These are phyloP conservation scores for Phalaenopsis hybrid DNA, from an alignment of 116 monocot species.

Conservation along the genomic window DNA sequence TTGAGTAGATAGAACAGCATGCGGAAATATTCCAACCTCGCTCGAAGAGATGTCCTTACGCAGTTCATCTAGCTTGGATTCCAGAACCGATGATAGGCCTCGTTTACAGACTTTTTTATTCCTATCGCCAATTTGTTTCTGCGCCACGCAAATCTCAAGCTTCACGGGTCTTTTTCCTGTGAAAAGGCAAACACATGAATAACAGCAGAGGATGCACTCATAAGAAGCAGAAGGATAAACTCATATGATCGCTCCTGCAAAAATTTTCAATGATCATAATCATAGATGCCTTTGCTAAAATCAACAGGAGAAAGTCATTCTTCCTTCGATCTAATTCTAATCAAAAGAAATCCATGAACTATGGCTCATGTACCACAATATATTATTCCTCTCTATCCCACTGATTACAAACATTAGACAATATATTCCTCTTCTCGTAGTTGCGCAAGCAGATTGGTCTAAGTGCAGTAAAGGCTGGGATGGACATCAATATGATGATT, in stretches of 20 bases:
- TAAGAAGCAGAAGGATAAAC: not conserved
- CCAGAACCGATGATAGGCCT: slow-evolving; percentile 36
- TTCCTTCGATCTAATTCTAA: not conserved
- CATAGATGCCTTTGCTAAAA: not conserved
- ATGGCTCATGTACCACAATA: no score
- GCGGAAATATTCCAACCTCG: slow-evolving; percentile 72
- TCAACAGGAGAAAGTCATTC: not conserved
- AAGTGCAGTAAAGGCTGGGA: no score
- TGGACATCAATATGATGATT: no score
- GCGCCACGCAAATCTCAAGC: slow-evolving; percentile 42
- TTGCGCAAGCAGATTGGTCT: no score
- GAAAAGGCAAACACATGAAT: not conserved
- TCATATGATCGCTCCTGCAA: no score
- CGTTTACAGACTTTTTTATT: slow-evolving; percentile 26
- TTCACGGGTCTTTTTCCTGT: slow-evolving; percentile 44
- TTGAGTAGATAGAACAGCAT: slow-evolving; percentile 73
- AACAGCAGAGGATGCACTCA: not conserved
- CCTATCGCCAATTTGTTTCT: slow-evolving; percentile 4
- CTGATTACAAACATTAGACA: no score
- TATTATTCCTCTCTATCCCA: no score
- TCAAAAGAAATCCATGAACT: no score
- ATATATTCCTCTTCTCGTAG: no score
- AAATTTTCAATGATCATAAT: no score
- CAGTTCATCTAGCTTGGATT: slow-evolving; percentile 66
- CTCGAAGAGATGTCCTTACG: slow-evolving; percentile 60